Evolutionary conservation across 306 rosid genomes (phyloP).

Genomic region (Quercus rubra): DNA sequence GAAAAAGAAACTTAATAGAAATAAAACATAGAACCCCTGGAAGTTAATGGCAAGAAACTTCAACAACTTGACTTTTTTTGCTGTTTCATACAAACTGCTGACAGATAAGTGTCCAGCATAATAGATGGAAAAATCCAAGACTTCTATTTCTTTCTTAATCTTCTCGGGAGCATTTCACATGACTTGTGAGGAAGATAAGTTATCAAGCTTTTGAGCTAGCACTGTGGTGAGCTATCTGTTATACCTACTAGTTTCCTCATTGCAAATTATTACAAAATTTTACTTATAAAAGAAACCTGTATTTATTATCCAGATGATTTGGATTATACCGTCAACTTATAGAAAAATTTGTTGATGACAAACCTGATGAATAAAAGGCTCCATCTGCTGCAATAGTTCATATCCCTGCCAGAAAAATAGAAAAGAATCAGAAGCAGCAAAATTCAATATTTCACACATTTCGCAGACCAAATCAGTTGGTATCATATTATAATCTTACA

Average conservation of each 20-base stretch:
- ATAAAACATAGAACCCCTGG: background rate
- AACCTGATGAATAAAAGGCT: conserved; percentile 55
- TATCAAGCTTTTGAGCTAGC: background rate
- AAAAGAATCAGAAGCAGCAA: conserved; percentile 11
- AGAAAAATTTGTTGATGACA: conserved; percentile 15
- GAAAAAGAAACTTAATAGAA: background rate
- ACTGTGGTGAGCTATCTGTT: background rate
- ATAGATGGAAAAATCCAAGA: too few species aligned
- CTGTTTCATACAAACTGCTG: too few species aligned
- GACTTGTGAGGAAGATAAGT: background rate
- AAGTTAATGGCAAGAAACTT: background rate
- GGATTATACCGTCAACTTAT: conserved; percentile 1
- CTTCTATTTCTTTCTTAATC: too few species aligned
- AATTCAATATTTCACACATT: conserved; percentile 5
- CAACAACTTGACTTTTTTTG: too few species aligned
- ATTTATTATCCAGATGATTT: conserved; percentile 7
- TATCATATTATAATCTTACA: conserved; percentile 11
- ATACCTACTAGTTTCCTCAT: background rate
- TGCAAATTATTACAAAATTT: background rate
- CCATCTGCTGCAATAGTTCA: conserved; percentile 46
- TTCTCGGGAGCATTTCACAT: background rate
- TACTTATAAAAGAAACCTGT: conserved; percentile 1
- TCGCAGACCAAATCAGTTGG: background rate
- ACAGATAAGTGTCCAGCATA: too few species aligned
- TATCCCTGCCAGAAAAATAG: conserved; percentile 40